phyloP scores from a whole-genome alignment of 1,284 basidiomycete species.

The Dichomitus squalens region DNA sequence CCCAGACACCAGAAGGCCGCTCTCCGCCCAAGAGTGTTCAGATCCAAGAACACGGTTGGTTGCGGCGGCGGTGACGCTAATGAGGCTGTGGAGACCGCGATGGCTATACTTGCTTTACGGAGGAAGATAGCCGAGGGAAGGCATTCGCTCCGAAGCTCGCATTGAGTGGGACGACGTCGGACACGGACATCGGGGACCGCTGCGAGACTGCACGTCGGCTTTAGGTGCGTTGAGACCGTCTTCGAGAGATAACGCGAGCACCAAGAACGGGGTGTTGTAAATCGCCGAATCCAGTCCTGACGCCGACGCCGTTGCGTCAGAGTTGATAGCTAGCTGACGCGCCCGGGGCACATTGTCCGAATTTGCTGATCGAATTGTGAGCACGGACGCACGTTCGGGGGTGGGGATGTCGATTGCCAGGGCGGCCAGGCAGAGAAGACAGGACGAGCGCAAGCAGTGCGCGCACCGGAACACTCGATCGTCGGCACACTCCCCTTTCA shows the following conservation, averaged over 20 bases:
- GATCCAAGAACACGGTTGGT: neutral
- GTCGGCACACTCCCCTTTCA: too few species aligned
- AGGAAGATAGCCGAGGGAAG: neutral
- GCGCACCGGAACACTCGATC: too few species aligned
- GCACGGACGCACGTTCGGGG: conserved; percentile 8
- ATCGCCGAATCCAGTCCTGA: neutral
- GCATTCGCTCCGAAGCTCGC: neutral
- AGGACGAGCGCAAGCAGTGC: neutral
- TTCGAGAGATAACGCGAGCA: neutral
- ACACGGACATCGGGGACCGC: neutral
- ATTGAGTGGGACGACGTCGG: neutral
- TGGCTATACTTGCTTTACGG: neutral
- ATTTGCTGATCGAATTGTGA: neutral
- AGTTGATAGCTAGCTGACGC: neutral
- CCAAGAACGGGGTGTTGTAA: conserved; percentile 1
- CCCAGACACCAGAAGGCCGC: neutral
- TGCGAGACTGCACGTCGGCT: neutral
- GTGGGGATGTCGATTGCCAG: conserved; percentile 2
- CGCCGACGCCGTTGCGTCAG: conserved; percentile 7
- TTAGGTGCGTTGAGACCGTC: conserved; percentile 4
- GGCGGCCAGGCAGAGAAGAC: neutral
- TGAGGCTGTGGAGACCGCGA: neutral
- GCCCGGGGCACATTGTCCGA: neutral
- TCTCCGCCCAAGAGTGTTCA: neutral
- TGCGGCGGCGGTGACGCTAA: neutral